Evolutionary conservation across 1,284 basidiomycete genomes (phyloP), one percentile per base, ranked within the genome.

Genomic region (Cryptococcus neoformans): DNA sequence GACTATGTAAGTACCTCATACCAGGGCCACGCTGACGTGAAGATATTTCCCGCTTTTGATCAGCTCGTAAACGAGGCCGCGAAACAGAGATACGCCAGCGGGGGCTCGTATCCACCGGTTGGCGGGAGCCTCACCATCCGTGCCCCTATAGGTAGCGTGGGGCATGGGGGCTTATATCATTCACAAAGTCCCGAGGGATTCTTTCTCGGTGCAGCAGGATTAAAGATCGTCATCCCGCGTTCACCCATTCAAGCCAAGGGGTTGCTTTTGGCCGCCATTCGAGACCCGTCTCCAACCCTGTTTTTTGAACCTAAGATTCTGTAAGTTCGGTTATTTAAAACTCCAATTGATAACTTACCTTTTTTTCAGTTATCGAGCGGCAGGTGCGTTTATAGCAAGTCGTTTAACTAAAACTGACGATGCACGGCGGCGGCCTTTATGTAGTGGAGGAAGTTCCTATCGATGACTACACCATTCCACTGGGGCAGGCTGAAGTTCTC

Each of bases 11-110:
- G 63, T 52, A 17, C 16, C n/a, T 37, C 11, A 53, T 3, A 7
- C 8, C 49, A 6, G 36, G 49, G 10, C 10, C 42, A 28, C 35
- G n/a, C 14, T 17, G n/a, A 35, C 51, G 7, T 0, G 2, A 53
- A 93, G 72, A 92, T 93, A 57, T 92, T 82, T 70, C 92, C 92
- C 6, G 92, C 92, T 0, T 95, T 95, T 71, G 92, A 95, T 69
- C 90, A 92, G 88, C 82, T 97, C 39, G 92, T 97, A 49, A 97
- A 96, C 67, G 93, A 97, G 79, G 93, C 92, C 1, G 92, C 94
- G 42, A 97, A 97, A 77, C 87, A 89, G 67, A 83, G 90, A 48
- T 97, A 92, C 72, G 87, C 92, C 12, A 91, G 90, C 11, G 91
- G 90, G 16, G 91, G 92, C 0, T 82, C 84, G 54, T 95, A 86